phyloP scores from a whole-genome alignment of 2,329 filamentous ascomycete species.

The Volutella citrinella region DNA sequence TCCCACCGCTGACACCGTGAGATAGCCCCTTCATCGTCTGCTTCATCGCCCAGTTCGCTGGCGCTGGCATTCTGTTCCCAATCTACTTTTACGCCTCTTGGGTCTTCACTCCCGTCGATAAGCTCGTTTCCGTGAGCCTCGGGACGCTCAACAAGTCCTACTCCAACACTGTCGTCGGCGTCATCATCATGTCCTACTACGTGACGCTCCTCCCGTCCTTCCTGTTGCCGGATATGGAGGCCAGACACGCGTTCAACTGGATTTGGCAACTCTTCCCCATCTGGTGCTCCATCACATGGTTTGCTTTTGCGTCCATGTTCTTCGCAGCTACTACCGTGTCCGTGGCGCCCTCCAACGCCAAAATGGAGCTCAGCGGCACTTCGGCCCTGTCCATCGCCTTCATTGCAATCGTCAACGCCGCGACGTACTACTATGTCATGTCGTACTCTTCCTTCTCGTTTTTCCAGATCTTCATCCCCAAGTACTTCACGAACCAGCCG shows the following conservation, averaged over 20 bases:
- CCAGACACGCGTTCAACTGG: conserved; percentile 29
- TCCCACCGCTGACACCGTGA: not conserved
- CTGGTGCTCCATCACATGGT: conserved; percentile 18
- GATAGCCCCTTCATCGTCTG: conserved; percentile 15
- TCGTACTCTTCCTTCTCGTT: conserved; percentile 4
- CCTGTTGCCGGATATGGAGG: conserved; percentile 18
- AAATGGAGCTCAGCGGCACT: too few species aligned
- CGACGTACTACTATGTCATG: conserved; percentile 18
- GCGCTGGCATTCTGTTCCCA: conserved; percentile 18
- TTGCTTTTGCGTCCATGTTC: too few species aligned
- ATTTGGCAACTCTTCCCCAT: conserved; percentile 29
- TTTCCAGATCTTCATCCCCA: conserved; percentile 19
- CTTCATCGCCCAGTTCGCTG: conserved; percentile 20
- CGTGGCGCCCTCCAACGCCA: too few species aligned
- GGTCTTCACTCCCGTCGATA: conserved; percentile 13
- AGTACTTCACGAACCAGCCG: conserved; percentile 18
- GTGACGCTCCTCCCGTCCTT: conserved; percentile 16
- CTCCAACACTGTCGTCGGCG: conserved; percentile 16
- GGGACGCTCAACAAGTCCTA: conserved; percentile 6
- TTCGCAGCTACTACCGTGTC: too few species aligned
- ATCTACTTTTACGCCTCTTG: conserved; percentile 23
- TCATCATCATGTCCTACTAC: conserved; percentile 16
- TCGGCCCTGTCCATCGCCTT: too few species aligned
- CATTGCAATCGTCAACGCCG: too few species aligned
- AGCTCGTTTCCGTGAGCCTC: conserved; percentile 10